A percentile compares a stretch with the other conserved stretches of the same genome.
These are phyloP conservation scores for Arthrobotrys entomopaga DNA, from an alignment of 2,329 filamentous ascomycete genomes.

Conservation along the genomic window DNA sequence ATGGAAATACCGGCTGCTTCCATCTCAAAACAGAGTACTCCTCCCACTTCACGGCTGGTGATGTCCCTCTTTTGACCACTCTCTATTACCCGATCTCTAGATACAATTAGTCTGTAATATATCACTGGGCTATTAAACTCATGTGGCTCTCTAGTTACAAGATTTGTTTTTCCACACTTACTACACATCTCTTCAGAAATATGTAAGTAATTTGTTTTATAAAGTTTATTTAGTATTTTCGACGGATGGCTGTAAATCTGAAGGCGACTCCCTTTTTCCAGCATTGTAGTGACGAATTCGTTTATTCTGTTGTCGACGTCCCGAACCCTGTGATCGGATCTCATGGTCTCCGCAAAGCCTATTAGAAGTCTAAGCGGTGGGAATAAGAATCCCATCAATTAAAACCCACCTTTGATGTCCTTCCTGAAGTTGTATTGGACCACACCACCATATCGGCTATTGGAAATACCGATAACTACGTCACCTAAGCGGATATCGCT, in stretches of 20 bases:
- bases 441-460: not conserved
- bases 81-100: not conserved
- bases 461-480: slow-evolving; percentile 25
- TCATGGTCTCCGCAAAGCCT: not conserved
- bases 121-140: not conserved
- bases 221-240: slow-evolving; percentile 3
- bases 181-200: not conserved
- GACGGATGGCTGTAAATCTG: not conserved
- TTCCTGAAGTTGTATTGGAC: slow-evolving; percentile 23
- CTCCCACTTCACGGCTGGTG: not conserved
- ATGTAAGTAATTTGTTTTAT: slow-evolving; percentile 13
- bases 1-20: slow-evolving; percentile 60
- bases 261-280: not conserved
- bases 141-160: not conserved
- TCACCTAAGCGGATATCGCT: slow-evolving; percentile 25
- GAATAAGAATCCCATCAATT: not conserved
- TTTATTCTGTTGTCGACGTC: not conserved
- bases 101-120: slow-evolving; percentile 10
- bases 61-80: slow-evolving; percentile 1
- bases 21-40: slow-evolving; percentile 22
- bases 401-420: not conserved
- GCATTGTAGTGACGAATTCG: not conserved
- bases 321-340: not conserved
- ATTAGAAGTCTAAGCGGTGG: slow-evolving; percentile 13
- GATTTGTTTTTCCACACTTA: not conserved